Evolutionary conservation across 371 early-diverging fungal genomes (phyloP).

Genomic region (Mucor velutinosus): DNA sequence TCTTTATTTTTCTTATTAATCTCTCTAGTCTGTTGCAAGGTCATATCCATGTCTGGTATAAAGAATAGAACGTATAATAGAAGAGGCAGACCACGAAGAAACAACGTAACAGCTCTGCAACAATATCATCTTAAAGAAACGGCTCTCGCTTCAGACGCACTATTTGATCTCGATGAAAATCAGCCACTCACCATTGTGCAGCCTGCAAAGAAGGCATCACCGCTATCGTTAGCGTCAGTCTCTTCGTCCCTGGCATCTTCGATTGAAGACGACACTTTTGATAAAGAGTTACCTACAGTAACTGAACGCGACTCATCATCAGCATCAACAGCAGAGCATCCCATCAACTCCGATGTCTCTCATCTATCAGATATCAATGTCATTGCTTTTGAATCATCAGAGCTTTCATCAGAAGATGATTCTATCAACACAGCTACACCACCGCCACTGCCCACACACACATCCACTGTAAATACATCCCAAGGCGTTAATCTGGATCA

Average conservation of each 20-base stretch:
- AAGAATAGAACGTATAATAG: neutral
- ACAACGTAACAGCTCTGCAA: neutral
- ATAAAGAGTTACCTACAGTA: neutral
- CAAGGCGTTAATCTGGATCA: conserved; percentile 6
- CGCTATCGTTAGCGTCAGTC: neutral
- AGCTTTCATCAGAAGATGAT: conserved; percentile 9
- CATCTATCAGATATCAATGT: neutral
- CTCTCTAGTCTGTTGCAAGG: neutral
- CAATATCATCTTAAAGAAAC: conserved; percentile 36
- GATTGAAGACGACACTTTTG: neutral
- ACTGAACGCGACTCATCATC: neutral
- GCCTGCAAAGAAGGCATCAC: neutral
- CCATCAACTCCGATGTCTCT: neutral
- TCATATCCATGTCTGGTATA: neutral
- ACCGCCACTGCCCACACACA: neutral
- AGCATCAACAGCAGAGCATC: neutral
- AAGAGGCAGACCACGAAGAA: conserved; percentile 15
- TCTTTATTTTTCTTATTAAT: neutral
- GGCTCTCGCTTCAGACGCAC: conserved; percentile 34
- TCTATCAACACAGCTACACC: neutral
- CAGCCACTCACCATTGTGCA: conserved; percentile 44
- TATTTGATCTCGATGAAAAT: conserved; percentile 67
- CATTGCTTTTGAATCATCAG: neutral
- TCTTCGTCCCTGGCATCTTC: neutral
- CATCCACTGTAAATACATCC: neutral